A percentile compares a stretch with the other conserved stretches of the same genome.
Conservation (phyloP, 2,329 filamentous ascomycete species). For the Cadophora luteo-olivacea region DNA sequence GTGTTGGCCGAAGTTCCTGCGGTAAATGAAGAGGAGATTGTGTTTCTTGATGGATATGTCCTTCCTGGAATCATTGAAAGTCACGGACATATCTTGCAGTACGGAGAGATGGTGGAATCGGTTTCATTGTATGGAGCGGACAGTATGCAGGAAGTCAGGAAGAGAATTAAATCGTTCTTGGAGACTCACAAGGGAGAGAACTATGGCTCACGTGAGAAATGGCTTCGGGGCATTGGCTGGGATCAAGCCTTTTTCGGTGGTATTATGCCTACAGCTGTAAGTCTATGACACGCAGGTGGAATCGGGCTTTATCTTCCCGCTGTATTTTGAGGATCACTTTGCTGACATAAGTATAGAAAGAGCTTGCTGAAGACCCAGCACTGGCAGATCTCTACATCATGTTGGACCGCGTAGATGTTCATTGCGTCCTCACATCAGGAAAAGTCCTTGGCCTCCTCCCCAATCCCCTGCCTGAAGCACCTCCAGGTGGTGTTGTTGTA, state of each 20-base stretch:
- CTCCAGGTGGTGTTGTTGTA: constrained; percentile 70
- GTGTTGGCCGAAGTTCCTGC: constrained; percentile 49
- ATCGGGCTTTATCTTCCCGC: constrained; percentile 48
- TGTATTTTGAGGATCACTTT: constrained; percentile 47
- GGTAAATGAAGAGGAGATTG: constrained; percentile 38
- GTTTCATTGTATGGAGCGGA: constrained; percentile 66
- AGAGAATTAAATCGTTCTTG: constrained; percentile 59
- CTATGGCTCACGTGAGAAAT: constrained; percentile 55
- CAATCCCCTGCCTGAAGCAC: constrained; percentile 50
- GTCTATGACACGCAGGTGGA: constrained; percentile 1
- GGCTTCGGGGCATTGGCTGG: constrained; percentile 74
- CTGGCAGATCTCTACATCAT: constrained; percentile 68
- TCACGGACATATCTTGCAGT: constrained; percentile 70
- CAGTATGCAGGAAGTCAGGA: constrained; percentile 61
- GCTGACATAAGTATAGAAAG: constrained; percentile 47
- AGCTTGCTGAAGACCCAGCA: constrained; percentile 58
- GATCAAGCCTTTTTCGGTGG: constrained; percentile 69
- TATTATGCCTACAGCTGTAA: constrained; percentile 64
- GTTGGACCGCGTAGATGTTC: constrained; percentile 73
- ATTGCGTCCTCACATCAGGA: constrained; percentile 73
- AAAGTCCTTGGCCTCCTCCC: constrained; percentile 68
- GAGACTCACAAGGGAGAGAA: constrained; percentile 57
- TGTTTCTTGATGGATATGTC: constrained; percentile 56
- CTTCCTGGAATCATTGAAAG: constrained; percentile 75
- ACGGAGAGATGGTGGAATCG: constrained; percentile 71